A percentile compares a stretch with the other conserved stretches of the same genome.
These are phyloP conservation scores for Trichoderma cornu-damae DNA, from an alignment of 2,329 filamentous ascomycete species.

Conservation along the genomic window DNA sequence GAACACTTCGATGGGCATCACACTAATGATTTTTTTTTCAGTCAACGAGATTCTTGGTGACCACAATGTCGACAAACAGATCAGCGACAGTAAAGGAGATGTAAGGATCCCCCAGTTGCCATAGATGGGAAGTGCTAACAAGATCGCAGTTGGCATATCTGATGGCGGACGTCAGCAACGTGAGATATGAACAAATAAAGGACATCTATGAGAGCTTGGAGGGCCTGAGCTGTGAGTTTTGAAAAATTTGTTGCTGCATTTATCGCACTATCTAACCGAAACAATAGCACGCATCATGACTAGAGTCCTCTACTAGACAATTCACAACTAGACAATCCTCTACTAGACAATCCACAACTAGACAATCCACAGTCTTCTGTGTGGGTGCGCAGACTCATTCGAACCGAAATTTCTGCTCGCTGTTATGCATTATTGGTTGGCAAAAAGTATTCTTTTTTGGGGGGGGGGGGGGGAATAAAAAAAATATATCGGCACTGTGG, in stretches of 20 bases:
- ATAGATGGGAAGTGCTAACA: conserved; percentile 10
- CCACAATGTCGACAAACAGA: conserved; percentile 99
- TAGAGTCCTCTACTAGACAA: conserved; percentile 41
- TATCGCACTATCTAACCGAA: conserved; percentile 12
- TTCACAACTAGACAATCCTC: conserved; percentile 42
- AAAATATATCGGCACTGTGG: not conserved
- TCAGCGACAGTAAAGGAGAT: conserved; percentile 90
- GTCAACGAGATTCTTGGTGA: conserved; percentile 93
- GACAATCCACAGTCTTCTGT: conserved; percentile 20
- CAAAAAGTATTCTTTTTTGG: not conserved
- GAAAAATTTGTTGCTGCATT: not conserved
- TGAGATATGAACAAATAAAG: conserved; percentile 75
- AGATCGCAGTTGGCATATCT: conserved; percentile 70
- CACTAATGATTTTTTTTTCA: conserved; percentile 27
- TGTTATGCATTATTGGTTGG: not conserved
- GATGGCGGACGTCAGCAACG: conserved; percentile 94
- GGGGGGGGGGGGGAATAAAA: not conserved
- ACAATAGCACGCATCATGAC: conserved; percentile 43
- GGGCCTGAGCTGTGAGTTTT: conserved; percentile 66
- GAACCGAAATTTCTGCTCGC: not conserved
- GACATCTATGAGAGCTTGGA: conserved; percentile 80
- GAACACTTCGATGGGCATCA: not conserved
- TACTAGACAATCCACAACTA: conserved; percentile 41
- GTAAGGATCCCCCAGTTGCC: conserved; percentile 37
- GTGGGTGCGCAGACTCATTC: no score